Base-by-base conservation (phyloP, 495 filamentous ascomycete species). In the Echria macrotheca region DNA sequence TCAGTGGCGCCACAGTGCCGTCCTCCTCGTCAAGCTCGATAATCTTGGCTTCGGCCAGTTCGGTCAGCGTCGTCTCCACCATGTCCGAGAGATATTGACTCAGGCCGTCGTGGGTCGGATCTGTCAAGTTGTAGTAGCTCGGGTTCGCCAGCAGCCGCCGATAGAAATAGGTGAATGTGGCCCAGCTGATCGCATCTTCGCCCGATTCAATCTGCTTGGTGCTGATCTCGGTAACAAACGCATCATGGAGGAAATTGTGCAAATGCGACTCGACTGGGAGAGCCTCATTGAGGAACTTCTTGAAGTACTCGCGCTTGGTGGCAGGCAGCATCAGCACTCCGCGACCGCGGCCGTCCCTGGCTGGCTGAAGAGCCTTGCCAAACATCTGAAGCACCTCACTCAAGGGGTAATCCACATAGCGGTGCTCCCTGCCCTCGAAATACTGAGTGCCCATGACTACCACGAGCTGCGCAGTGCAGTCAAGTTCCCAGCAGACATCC, bases 341-440 rank as follows among this genome's bases (percentile, higher is more conserved):
- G 50, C 85, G 87, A 42, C 89, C 85, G 18, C 81, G 71, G 49
- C 91, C 91, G 60, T 96, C 91, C 47, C 57, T 62, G 7, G 83
- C 78, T 5, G 88, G 75, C 44, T 89, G 85, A 23, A 86, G 82
- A 21, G 93, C 89, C 64, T 89, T 94, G 56, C 93, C 93, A 52
- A 96, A 96, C 94, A 99, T 99, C 58, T 99, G 94, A n/a, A 99
- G 72, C n/a, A 99, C 77, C 62, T 99, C 93, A 59, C 85, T 91
- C 52, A 97, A 80, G 2, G 91, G 86, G 60, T 97, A 97, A 67
- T 99, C 93, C 53, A 97, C 84, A 67, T 99, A 99, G 17, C 93
- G 85, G 69, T 99, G 93, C 61, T 99, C 94, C 50, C 89, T 81
- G 14, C 93, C 93, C 53, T 99, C 93, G 47, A 91, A 99, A 67